phyloP scores from a whole-genome alignment of 352 stramenopile genomes.

The Pythium myriotylum region DNA sequence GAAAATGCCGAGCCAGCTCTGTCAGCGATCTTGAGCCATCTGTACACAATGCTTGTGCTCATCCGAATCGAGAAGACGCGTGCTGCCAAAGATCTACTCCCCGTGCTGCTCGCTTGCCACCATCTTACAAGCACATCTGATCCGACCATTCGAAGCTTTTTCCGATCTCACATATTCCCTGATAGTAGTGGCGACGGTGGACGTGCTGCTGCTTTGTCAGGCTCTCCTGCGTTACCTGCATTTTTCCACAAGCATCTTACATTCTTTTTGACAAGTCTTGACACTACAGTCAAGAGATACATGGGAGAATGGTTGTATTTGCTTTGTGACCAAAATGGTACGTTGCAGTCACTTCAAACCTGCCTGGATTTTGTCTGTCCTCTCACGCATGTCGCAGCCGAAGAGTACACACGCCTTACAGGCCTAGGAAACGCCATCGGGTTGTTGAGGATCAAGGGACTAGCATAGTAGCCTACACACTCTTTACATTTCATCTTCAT shows the following conservation, averaged over 20 bases:
- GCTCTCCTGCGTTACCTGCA: conserved; percentile 7
- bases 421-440: conserved; percentile 77
- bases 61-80: conserved; percentile 66
- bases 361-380: not conserved
- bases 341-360: not conserved
- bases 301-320: conserved; percentile 74
- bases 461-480: conserved; percentile 32
- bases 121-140: conserved; percentile 50
- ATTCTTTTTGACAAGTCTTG: conserved; percentile 73
- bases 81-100: conserved; percentile 48
- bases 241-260: conserved; percentile 68
- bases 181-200: not conserved
- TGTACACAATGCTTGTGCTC: conserved; percentile 55
- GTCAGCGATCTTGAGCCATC: conserved; percentile 42
- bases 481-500: conserved; percentile 26
- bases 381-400: conserved; percentile 36
- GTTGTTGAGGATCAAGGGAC: conserved; percentile 64
- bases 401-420: conserved; percentile 72
- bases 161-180: conserved; percentile 46
- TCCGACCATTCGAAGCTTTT: conserved; percentile 35
- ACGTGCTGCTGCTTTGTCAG: not conserved
- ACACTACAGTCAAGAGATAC: conserved; percentile 71
- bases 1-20: too few species aligned
- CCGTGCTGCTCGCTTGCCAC: conserved; percentile 65
- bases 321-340: conserved; percentile 78